These are phyloP conservation scores for Porcisia deanei DNA, from an alignment of 208 protist species.

Conservation along the genomic window DNA sequence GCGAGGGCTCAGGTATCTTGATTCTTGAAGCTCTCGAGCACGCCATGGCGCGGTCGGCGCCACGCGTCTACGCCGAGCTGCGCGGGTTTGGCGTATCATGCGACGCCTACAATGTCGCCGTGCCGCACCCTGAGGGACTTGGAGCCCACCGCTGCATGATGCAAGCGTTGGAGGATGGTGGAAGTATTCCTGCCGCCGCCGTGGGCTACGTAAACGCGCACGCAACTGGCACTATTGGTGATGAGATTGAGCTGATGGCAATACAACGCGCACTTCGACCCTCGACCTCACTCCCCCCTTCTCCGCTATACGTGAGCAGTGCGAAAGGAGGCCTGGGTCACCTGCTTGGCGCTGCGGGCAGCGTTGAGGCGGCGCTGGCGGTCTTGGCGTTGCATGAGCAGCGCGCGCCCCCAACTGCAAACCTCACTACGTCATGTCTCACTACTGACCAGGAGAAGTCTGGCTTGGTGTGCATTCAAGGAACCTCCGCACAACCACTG, in stretches of 20 bases:
- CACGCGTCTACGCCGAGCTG: constrained; percentile 91
- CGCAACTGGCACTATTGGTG: constrained; percentile 97
- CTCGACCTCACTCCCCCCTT: constrained; percentile 4
- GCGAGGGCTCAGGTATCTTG: constrained; percentile 95
- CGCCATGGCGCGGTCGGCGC: constrained; percentile 68
- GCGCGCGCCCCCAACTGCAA: constrained; percentile 91
- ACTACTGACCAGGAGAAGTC: constrained; percentile 18
- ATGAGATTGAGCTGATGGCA: constrained; percentile 87
- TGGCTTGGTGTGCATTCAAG: constrained; percentile 24
- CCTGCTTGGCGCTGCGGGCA: constrained; percentile 96
- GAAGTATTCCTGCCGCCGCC: constrained; percentile 29
- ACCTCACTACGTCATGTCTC: constrained; percentile 70
- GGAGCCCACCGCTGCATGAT: constrained; percentile 89
- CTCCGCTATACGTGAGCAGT: constrained; percentile 72
- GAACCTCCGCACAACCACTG: constrained; percentile 11
- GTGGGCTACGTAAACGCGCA: constrained; percentile 98
- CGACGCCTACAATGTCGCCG: constrained; percentile 96
- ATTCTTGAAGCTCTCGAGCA: constrained; percentile 94
- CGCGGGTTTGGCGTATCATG: constrained; percentile 84
- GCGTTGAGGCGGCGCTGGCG: constrained; percentile 91
- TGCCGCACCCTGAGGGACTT: constrained; percentile 87
- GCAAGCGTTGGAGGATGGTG: constrained; percentile 75
- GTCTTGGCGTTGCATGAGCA: constrained; percentile 78
- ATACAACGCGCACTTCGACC: constrained; percentile 35
- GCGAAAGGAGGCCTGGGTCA: constrained; percentile 96